A percentile compares a stretch with the other conserved stretches of the same genome.
phyloP scores from a whole-genome alignment of 768 basidiomycete genomes.

The Russula ochroleuca region DNA sequence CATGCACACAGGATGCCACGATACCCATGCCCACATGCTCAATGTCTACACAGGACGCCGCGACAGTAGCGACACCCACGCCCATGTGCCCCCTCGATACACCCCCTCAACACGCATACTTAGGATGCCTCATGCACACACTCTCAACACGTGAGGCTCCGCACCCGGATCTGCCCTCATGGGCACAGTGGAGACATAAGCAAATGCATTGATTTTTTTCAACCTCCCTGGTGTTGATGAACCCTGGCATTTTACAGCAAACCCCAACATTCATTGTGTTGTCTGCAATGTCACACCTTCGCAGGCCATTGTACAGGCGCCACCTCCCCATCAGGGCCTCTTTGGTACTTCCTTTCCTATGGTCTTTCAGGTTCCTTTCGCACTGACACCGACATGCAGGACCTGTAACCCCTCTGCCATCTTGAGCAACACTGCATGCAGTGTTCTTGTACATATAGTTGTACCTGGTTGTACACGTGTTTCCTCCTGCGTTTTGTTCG shows the following conservation, averaged over 20 bases:
- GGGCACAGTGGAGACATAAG: conserved; percentile 84
- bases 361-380: too few species aligned
- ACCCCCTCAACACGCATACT: too few species aligned
- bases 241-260: conserved; percentile 43
- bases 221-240: background rate
- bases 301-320: conserved; percentile 34
- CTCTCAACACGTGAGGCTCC: too few species aligned
- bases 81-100: too few species aligned
- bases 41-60: too few species aligned
- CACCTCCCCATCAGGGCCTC: conserved; percentile 56
- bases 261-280: conserved; percentile 55
- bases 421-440: conserved; percentile 20
- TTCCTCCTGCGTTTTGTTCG: background rate
- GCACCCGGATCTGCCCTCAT: conserved; percentile 60
- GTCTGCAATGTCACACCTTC: conserved; percentile 39
- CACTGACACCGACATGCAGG: conserved; percentile 25
- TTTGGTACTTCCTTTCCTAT: conserved; percentile 48
- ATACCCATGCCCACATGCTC: too few species aligned
- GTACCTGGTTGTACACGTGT: background rate
- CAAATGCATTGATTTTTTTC: conserved; percentile 12
- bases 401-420: conserved; percentile 33
- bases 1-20: too few species aligned
- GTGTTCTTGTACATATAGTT: background rate
- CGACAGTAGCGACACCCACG: too few species aligned
- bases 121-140: too few species aligned